Base-by-base conservation (phyloP, 2,329 filamentous ascomycete species). In the Aspergillus latus region DNA sequence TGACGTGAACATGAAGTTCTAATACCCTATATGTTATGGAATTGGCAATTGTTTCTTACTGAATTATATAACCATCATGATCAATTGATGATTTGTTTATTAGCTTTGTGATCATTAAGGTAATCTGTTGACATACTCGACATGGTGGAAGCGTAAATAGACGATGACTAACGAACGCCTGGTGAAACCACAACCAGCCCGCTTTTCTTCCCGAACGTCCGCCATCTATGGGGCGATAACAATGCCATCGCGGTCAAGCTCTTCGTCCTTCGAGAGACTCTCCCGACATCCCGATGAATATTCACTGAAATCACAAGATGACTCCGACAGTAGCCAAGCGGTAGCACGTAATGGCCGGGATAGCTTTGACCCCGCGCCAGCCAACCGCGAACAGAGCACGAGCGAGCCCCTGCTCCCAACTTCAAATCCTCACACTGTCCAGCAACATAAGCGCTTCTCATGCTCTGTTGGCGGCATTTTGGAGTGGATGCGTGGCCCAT, bases 401-500 rank as follows among this genome's bases (percentile, higher is more conserved):
- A 59, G 52, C 21, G 62, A 66, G n/a, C 64, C 64, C 15, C 60
- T 66, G 10, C 58, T 66, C 40, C 64, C 64, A 36, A 62, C 59
- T 7, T 58, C 62, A 36, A 55, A 42, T 3, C 43, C 28, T 9
- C 52, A 29, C 11, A 54, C 43, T 29, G 28, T 13, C 13, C 49
- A 52, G 42, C 13, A 48, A 9, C 37, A 49, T 7, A 49, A 40
- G 46, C 56, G 59, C 50, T 67, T 66, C 47, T 65, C 65, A 26
- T 70, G 64, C 54, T 61, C 62, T 6, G 10, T 63, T n/a, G 45
- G 64, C 1, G 64, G 63, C 10, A 64, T 70, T 21, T 44, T 37
- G 11, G 29, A 60, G 4, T 72, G 71, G 67, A 57, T 70, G 30
- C 61, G 65, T 15, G 72, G 71, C 0, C 72, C 72, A 10, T 57